Evolutionary conservation across 208 protist genomes (phyloP).

Genomic region (Trypanosoma vivax): DNA sequence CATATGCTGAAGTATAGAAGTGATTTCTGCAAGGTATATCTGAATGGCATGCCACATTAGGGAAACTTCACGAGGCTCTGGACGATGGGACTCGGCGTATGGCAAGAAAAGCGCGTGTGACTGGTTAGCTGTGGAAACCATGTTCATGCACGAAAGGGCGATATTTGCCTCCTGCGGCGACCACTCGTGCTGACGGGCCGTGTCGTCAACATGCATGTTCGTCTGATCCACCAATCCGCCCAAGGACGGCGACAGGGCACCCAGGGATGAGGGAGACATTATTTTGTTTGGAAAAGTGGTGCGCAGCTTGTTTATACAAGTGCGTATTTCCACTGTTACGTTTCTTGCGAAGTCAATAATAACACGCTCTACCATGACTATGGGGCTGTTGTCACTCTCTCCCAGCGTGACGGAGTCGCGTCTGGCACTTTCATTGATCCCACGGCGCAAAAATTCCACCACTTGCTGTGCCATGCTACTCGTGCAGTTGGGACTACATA

Average conservation of each 20-base stretch:
- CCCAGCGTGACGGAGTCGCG: slow-evolving; percentile 18
- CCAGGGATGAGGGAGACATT: neutral
- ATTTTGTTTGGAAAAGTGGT: slow-evolving; percentile 9
- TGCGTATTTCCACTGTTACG: slow-evolving; percentile 16
- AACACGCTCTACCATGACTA: slow-evolving; percentile 14
- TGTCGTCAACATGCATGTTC: neutral
- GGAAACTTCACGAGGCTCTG: slow-evolving; percentile 56
- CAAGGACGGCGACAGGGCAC: neutral
- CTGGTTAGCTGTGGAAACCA: slow-evolving; percentile 13
- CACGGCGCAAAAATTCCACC: slow-evolving; percentile 37
- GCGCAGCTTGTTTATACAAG: slow-evolving; percentile 15
- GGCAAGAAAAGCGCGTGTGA: slow-evolving; percentile 43
- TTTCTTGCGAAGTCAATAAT: slow-evolving; percentile 13
- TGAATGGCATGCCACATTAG: slow-evolving; percentile 74
- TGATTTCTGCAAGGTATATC: slow-evolving; percentile 62
- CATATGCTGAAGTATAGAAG: slow-evolving; percentile 43
- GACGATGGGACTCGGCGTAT: slow-evolving; percentile 41
- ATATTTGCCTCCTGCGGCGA: slow-evolving; percentile 14
- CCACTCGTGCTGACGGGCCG: no score
- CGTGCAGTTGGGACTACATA: slow-evolving; percentile 43
- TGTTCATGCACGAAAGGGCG: slow-evolving; percentile 18
- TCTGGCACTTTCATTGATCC: slow-evolving; percentile 46
- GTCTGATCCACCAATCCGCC: no score
- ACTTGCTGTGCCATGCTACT: slow-evolving; percentile 26
- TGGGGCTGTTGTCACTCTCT: neutral